Percentiles rank a stretch among this genome's conserved stretches.
Evolutionary conservation across 164 flowering plant genomes (phyloP).

Genomic region (Malania oleifera): DNA sequence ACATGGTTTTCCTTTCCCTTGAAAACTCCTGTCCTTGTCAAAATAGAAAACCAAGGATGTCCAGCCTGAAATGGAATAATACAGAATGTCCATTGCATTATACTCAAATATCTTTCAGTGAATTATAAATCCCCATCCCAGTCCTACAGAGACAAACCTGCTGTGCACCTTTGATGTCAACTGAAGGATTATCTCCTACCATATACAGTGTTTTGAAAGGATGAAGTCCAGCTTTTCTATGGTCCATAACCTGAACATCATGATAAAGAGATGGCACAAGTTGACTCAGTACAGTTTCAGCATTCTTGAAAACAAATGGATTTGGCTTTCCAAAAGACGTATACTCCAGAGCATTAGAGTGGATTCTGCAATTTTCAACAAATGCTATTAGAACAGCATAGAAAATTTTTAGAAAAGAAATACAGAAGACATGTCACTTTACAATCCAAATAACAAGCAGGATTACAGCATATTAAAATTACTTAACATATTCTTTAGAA

Average conservation of each 20-base stretch:
- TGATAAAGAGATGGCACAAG: slow-evolving; percentile 16
- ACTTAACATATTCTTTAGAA: too few species aligned
- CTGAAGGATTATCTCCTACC: slow-evolving; percentile 90
- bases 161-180: slow-evolving; percentile 80
- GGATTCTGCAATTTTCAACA: slow-evolving; percentile 47
- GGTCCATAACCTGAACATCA: slow-evolving; percentile 3
- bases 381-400: neutral
- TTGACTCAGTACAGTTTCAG: slow-evolving; percentile 49
- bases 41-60: slow-evolving; percentile 85
- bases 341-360: slow-evolving; percentile 49
- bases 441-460: too few species aligned
- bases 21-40: slow-evolving; percentile 91
- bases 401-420: too few species aligned
- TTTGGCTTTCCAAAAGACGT: slow-evolving; percentile 79
- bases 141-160: slow-evolving; percentile 46
- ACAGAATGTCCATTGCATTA: neutral
- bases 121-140: neutral
- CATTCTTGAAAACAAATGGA: slow-evolving; percentile 75
- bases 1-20: slow-evolving; percentile 55
- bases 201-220: slow-evolving; percentile 68
- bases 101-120: neutral
- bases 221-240: slow-evolving; percentile 16
- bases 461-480: too few species aligned
- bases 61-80: slow-evolving; percentile 59
- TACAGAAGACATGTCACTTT: too few species aligned